Evolutionary conservation across 1,139 yeast species (phyloP), one percentile per base, ranked within the genome.

Genomic region (Candida labiduridarum): DNA sequence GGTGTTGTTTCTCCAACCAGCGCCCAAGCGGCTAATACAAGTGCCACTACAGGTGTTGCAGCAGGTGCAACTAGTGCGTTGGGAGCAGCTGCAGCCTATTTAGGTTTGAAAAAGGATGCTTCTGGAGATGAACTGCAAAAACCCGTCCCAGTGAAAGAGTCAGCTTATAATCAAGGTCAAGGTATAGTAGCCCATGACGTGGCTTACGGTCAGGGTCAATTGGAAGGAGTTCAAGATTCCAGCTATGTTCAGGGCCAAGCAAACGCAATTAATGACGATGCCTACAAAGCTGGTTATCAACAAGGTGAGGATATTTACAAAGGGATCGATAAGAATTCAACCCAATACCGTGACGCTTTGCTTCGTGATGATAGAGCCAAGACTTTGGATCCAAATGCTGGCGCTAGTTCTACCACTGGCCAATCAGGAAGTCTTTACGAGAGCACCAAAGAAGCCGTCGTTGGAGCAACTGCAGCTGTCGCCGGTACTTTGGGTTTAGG

Each of bases 51-150:
- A 25, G 54, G 54, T 41, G 52, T 48, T 14, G 33, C 49, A 12
- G 54, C 56, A 8, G 55, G 56, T 15, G 62, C 52, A 18, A 42
- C 49, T 6, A 56, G 51, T 31, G 58, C 53, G 15, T 52, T 47
- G 40, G 56, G 55, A 19, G 54, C 54, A 4, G 52, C 56, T 14
- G 56, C 55, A 14, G 54, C 51, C 29, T 52, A 47, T 38, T 48
- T 51, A 14, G 56, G 56, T 4, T 48, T 51, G 19, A 40, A 31
- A 18, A 48, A 40, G 19, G 27, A 44, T 3, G 4, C 19, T n/a
- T 29, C 41, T n/a, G 29, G 8, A 3, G 2, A 16, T 16, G 38
- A 34, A 15, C 16, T 15, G 5, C 19, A 34, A 14, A 4, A 25
- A 7, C 2, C 29, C 29, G 29, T 8, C n/a, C 27, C 45, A 39